A percentile compares a stretch with the other conserved stretches of the same genome.
phyloP scores from a whole-genome alignment of 768 basidiomycete genomes.

The Russula vinacea region DNA sequence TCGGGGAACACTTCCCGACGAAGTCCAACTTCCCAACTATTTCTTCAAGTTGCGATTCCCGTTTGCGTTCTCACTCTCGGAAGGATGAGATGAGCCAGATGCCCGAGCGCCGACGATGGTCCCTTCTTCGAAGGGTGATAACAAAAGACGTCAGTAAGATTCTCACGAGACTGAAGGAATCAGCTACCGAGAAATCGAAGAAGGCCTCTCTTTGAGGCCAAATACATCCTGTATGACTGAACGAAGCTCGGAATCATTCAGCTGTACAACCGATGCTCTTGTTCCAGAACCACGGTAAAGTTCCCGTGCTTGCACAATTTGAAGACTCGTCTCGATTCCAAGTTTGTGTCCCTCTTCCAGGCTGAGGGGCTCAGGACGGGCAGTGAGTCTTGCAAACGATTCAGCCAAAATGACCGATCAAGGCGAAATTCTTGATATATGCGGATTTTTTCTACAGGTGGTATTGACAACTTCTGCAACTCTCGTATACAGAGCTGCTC shows the following conservation, averaged over 20 bases:
- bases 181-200: neutral
- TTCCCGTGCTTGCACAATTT: conserved; percentile 54
- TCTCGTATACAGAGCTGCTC: conserved; percentile 52
- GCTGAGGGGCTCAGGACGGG: conserved; percentile 48
- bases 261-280: neutral
- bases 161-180: neutral
- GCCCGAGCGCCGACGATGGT: neutral
- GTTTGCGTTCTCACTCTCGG: neutral
- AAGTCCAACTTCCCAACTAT: too few relatives aligned
- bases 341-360: conserved; percentile 53
- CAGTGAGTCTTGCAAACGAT: conserved; percentile 52
- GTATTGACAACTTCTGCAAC: conserved; percentile 44
- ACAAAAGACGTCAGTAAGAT: neutral
- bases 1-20: neutral
- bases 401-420: conserved; percentile 48
- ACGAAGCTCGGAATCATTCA: neutral
- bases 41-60: neutral
- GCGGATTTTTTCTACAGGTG: conserved; percentile 51
- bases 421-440: conserved; percentile 55
- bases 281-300: conserved; percentile 18
- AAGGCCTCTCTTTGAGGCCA: neutral
- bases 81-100: neutral
- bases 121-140: neutral
- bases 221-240: neutral
- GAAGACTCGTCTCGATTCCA: conserved; percentile 55